phyloP scores from a whole-genome alignment of 768 basidiomycete genomes.

The Tylopilus subfusipes region DNA sequence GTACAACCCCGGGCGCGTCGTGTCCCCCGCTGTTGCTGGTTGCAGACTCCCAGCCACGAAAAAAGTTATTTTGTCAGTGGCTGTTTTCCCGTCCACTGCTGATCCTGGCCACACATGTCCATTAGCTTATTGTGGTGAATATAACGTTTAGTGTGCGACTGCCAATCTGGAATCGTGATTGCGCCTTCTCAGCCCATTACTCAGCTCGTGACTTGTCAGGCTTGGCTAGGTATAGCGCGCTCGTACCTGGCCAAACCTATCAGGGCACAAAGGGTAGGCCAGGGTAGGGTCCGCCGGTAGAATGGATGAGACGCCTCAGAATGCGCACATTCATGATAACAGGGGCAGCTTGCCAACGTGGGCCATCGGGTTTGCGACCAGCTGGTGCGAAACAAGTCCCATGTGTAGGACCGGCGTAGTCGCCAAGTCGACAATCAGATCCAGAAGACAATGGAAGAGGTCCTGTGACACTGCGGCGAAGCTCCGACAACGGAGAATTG shows the following conservation, averaged over 20 bases:
- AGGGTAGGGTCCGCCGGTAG: neutral
- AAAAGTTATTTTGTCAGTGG: neutral
- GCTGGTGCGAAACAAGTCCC: constrained; percentile 2
- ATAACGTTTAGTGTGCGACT: constrained; percentile 15
- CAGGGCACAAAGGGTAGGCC: neutral
- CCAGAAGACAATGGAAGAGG: neutral
- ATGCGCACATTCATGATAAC: neutral
- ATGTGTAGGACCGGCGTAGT: neutral
- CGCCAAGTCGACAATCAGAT: constrained; percentile 5
- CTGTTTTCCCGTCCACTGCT: neutral
- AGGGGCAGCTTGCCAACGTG: neutral
- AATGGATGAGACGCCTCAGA: neutral
- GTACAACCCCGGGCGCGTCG: neutral
- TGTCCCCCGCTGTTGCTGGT: neutral
- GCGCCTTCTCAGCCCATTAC: constrained; percentile 2
- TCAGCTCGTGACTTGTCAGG: constrained; percentile 9
- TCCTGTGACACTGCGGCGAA: constrained; percentile 1
- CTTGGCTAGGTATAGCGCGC: neutral
- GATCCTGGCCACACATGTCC: constrained; percentile 17
- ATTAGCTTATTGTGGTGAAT: constrained; percentile 25
- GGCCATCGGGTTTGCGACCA: neutral
- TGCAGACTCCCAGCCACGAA: neutral
- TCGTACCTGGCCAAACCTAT: constrained; percentile 8
- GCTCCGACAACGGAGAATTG: constrained; percentile 1
- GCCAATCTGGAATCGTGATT: constrained; percentile 18